Base-by-base conservation (phyloP, 2,329 filamentous ascomycete species). In the Diplocarpon mali region DNA sequence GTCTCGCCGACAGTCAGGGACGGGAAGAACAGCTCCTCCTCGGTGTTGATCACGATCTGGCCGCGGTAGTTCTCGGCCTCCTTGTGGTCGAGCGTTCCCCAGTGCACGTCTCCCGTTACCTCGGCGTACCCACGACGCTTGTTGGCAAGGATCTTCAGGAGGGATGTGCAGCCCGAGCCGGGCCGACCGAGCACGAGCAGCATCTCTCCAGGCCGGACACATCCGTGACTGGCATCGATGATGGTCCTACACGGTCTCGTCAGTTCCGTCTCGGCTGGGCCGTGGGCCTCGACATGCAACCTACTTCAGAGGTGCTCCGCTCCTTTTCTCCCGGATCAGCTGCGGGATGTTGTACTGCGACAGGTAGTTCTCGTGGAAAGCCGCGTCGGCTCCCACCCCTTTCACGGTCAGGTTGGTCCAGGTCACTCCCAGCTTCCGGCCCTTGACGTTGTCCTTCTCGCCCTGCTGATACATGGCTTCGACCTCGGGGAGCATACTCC, bases 141-240 rank as follows among this genome's bases (percentile, higher is more conserved):
- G 55, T 86, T 86, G 40, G 79, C 70, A 5, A 87, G 67, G 54
- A 83, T 69, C 55, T 83, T 86, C 37, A 88, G 67, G 13, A 87
- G 68, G 0, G 81, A 83, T 0, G 81, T 84, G 59, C 83, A 87
- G 29, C 81, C 81, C 2, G 78, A 70, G 0, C 80, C 82, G 0
- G 82, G 81, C 1, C 80, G 70, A 2, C 82, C 82, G 0, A 85
- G 67, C 0, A 85, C 80, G 0, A 85, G 65, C 1, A 84, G 63
- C 81, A 85, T 83, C 62, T 85, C 80, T 15, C 80, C 83, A 0
- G 81, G 80, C 59, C 80, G 79, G 40, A 86, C 76, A 52, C 78
- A 83, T 10, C 82, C 82, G 57, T 79, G 74, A 46, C 72, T 76
- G 53, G 75, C 69, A 42, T 82, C 71, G 16, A 87, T 63, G 37